A percentile compares a stretch with the other conserved stretches of the same genome.
Evolutionary conservation across 1,139 yeast species (phyloP).

Genomic region (Kodamaea alishanica): DNA sequence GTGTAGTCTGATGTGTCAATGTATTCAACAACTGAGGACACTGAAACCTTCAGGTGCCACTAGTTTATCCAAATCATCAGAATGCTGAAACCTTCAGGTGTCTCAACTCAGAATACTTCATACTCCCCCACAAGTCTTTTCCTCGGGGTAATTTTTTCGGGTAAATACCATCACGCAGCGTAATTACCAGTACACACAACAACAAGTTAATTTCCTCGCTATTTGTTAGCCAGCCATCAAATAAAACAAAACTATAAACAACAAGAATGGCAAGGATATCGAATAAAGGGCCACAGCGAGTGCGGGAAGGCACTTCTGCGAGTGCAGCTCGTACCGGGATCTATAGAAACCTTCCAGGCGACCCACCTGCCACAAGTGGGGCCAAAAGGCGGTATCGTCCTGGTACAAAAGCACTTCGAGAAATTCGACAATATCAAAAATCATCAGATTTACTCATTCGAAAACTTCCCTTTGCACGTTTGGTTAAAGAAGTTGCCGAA

Average conservation of each 20-base stretch:
- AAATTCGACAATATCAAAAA: conserved; percentile 74
- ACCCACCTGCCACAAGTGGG: conserved; percentile 20
- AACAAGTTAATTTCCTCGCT: no score
- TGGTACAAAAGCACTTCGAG: conserved; percentile 72
- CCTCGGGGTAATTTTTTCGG: no score
- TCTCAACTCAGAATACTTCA: no score
- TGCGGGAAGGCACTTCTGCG: conserved; percentile 1
- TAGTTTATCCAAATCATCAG: no score
- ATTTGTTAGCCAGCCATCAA: conserved; percentile 7
- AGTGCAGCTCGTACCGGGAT: conserved; percentile 28
- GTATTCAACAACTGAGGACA: no score
- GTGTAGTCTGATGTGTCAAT: no score
- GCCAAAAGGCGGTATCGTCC: conserved; percentile 58
- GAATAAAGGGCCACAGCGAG: conserved; percentile 2
- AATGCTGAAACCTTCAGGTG: no score
- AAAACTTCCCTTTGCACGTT: conserved; percentile 87
- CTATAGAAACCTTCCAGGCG: conserved; percentile 41
- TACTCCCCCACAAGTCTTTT: no score
- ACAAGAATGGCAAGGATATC: conserved; percentile 5
- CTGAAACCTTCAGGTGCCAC: no score
- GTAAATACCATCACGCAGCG: no score
- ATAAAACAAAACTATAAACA: conserved; percentile 1
- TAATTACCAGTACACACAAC: no score
- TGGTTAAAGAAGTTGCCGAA: conserved; percentile 77
- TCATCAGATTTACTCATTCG: conserved; percentile 73